Evolutionary conservation across 148 eudicot genomes (phyloP).

Genomic region (Rhododendron ferrugineum): DNA sequence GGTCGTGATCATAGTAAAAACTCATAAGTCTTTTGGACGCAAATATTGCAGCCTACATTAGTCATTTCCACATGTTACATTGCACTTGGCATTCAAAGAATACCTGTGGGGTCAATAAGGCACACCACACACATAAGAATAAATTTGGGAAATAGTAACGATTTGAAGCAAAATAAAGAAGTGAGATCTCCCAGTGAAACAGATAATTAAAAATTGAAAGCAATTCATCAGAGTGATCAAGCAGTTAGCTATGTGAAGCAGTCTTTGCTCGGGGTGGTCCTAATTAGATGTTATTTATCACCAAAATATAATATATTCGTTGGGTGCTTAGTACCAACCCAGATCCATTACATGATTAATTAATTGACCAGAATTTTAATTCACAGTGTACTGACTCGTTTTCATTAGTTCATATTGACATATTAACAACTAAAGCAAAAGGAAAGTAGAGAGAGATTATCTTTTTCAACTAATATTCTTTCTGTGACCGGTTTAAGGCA

Average conservation of each 20-base stretch:
- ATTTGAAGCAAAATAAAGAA: neutral
- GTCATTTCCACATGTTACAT: neutral
- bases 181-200: neutral
- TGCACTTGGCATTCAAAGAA: neutral
- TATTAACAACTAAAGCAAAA: neutral
- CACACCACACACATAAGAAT: neutral
- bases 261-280: neutral
- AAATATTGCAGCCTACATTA: neutral
- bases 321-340: conserved; percentile 3
- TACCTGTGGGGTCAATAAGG: neutral
- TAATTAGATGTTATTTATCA: neutral
- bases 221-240: neutral
- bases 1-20: neutral
- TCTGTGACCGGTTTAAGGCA: neutral
- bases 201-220: neutral
- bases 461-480: neutral
- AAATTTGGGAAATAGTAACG: neutral
- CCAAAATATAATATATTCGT: neutral
- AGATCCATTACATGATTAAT: conserved; percentile 8
- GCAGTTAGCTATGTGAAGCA: neutral
- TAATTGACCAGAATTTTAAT: neutral
- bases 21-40: neutral
- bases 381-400: neutral
- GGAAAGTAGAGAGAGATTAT: neutral
- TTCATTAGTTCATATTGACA: neutral